Conservation (phyloP, 305 asterid species). For the Fraxinus velutina region DNA sequence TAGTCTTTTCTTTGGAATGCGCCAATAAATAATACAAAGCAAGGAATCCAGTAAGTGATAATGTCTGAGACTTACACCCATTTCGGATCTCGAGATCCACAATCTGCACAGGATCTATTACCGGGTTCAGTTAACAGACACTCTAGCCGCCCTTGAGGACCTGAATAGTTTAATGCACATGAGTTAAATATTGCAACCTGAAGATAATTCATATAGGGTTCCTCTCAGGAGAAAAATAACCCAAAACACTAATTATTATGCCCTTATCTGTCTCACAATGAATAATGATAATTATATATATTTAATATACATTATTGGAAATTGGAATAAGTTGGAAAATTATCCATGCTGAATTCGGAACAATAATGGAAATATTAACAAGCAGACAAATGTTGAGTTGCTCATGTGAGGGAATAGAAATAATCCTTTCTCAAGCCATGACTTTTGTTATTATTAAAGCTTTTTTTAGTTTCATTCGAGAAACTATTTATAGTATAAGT, state of each 20-base stretch:
- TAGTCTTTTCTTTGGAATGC: background rate
- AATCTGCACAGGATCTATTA: constrained; percentile 70
- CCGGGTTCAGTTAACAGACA: constrained; percentile 51
- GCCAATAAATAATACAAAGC: background rate
- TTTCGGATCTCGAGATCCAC: constrained; percentile 84
- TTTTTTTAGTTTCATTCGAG: background rate
- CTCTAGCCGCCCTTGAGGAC: constrained; percentile 60
- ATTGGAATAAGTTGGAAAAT: background rate
- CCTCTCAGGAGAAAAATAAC: background rate
- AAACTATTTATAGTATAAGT: background rate
- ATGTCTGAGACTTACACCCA: constrained; percentile 71
- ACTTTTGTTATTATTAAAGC: background rate
- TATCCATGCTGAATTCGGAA: background rate
- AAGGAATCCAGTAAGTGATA: background rate
- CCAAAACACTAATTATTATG: background rate
- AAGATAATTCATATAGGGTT: background rate
- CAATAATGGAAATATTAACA: background rate
- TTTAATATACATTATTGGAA: background rate
- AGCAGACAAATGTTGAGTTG: constrained; percentile 4
- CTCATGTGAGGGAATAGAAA: background rate
- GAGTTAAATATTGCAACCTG: background rate
- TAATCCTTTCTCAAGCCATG: background rate
- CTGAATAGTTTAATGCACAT: constrained; percentile 30
- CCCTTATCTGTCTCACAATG: background rate
- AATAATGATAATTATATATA: background rate